Evolutionary conservation across 257 asterid species (phyloP), one percentile per base, ranked within the genome.

Genomic region (Przewalskia tangutica): DNA sequence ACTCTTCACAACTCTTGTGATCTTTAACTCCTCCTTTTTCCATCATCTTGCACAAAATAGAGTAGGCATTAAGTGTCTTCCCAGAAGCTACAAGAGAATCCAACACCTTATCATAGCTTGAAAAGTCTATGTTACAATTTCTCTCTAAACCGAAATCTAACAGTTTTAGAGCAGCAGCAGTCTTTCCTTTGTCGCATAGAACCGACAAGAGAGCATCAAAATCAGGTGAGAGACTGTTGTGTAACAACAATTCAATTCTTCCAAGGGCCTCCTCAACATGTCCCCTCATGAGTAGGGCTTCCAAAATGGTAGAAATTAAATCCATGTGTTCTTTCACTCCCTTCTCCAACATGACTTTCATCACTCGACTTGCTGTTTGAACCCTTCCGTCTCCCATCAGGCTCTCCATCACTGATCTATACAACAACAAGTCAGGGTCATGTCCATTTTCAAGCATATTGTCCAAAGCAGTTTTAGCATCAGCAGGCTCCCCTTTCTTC

Each of bases 261-360:
- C 99, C 98, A 3, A 94, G 87, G 40, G 97, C 97, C 89, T 94
- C 99, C 88, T 93, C 99, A 32, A 94, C 95, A 66, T 96, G 99
- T 46, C 98, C 98, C 89, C 98, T 91, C 91, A 89, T 79, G 2
- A 94, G 85, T 81, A 96, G 88, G 71, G 98, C 97, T 87, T 94
- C 97, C 87, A 92, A 64, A 56, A 96, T 90, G 84, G 93, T 90
- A 60, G 83, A 84, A 77, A 92, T 88, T 88, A 94, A 85, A 83
- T 93, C 97, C 84, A 87, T 85, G 78, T 94, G 93, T 77, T 93
- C 97, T 6, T 87, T 89, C 82, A 90, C 88, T 58, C 98, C 94
- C 85, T 92, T 96, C 85, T 94, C 98, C 88, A 94, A 68, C 99
- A 96, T 96, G 81, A 88, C 87, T 85, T 89, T 91, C 99, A 96